phyloP scores from a whole-genome alignment of 306 rosid species.

The Citrullus colocynthis region DNA sequence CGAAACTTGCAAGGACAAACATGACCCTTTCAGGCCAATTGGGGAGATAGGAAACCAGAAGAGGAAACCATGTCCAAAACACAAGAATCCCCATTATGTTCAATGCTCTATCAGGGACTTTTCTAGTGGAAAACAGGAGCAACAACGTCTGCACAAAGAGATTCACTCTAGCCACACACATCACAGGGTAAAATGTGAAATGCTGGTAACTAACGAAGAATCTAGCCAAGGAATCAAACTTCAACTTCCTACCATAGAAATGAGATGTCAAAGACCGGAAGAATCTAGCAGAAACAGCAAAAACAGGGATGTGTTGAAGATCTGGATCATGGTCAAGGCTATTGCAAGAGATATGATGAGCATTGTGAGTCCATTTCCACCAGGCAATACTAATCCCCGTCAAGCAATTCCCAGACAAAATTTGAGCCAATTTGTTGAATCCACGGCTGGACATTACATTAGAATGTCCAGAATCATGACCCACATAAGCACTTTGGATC shows the following conservation, averaged over 20 bases:
- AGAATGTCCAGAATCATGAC: slow-evolving; percentile 30
- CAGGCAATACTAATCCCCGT: slow-evolving; percentile 36
- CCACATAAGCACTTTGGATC: slow-evolving; percentile 24
- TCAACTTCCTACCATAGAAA: slow-evolving; percentile 21
- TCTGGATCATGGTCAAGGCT: slow-evolving; percentile 30
- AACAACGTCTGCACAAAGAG: slow-evolving; percentile 23
- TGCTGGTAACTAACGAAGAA: slow-evolving; percentile 25
- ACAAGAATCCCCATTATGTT: slow-evolving; percentile 24
- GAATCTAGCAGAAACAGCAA: slow-evolving; percentile 12
- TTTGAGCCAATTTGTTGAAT: slow-evolving; percentile 17
- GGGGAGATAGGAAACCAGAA: slow-evolving; percentile 16
- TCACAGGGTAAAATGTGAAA: slow-evolving; percentile 23
- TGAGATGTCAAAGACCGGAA: slow-evolving; percentile 16
- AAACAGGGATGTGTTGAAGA: slow-evolving; percentile 28
- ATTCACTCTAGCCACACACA: slow-evolving; percentile 24
- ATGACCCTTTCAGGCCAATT: slow-evolving; percentile 18
- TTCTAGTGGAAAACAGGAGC: slow-evolving; percentile 14
- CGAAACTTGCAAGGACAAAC: slow-evolving; percentile 24
- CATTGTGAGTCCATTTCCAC: slow-evolving; percentile 41
- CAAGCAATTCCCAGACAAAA: slow-evolving; percentile 22
- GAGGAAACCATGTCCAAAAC: slow-evolving; percentile 30
- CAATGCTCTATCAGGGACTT: slow-evolving; percentile 11
- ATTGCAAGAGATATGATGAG: slow-evolving; percentile 29
- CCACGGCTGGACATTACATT: slow-evolving; percentile 13
- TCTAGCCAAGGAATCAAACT: slow-evolving; percentile 20